Base-by-base conservation (phyloP, 2,329 filamentous ascomycete genomes). In the Karstenula rhodostoma region DNA sequence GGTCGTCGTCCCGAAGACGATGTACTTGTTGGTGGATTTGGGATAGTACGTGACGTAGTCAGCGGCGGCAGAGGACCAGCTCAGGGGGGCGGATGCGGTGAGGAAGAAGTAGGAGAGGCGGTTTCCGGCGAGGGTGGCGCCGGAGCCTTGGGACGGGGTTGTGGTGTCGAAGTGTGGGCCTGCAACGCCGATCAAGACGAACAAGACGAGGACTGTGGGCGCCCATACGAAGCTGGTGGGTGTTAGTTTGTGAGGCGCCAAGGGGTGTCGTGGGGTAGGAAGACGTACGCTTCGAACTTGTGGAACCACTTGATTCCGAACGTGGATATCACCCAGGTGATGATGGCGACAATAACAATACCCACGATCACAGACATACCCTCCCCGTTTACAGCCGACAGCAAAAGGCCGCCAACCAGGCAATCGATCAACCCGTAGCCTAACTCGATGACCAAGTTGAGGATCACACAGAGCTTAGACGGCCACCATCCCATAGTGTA, bases 11-110 rank as follows among this genome's bases (percentile, higher is more conserved):
- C 77, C 66, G 68, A 88, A 88, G 33, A 88, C 77, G 60, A 81
- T 80, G 69, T 76, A 78, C 32, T 80, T 75, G 33, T 82, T 81
- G n/a, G 85, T 81, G 60, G 77, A 73, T 63, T 83, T 78, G 0
- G 85, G 83, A 73, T 86, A 88, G 74, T 89, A 90, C 51, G 89
- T 86, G 66, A 89, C 87, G 70, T 86, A 90, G 71, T 90, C 88
- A 0, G 85, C 85, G n/a, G 84, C 85, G 1, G 83, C 82, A 5
- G 85, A 84, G 2, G 84, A 79, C 75, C 88, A 90, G 7, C 86
- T 87, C 50, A 89, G 82, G 13, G 86, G 85, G 1, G 84, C 84
- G 17, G 87, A 87, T 10, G 89, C 79, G 65, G 87, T 89, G 42
- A 92, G 80, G 35, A 85, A 89, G 77, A 92, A 89, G 76, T 90